Evolutionary conservation across 768 basidiomycete genomes (phyloP), one percentile per base, ranked within the genome.

Genomic region (Sarcodon sp.): DNA sequence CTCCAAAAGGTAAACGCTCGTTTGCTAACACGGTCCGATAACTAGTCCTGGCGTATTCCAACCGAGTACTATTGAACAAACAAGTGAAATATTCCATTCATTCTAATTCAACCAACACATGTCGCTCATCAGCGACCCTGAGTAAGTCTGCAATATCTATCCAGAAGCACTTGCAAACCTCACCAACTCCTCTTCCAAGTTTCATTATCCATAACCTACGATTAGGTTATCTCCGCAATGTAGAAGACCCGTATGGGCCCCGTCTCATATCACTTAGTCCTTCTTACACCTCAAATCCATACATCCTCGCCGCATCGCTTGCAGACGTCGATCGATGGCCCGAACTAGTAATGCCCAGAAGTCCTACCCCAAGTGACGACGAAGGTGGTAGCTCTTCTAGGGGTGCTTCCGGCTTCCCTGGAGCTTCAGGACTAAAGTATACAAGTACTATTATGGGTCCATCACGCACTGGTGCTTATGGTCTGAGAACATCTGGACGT

Each of bases 361-460:
- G 80, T 53, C 89, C 87, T 0, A 76, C 80, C 35, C 69, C 83
- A 36, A 80, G 80, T 48, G 82, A 86, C 47, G 79, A 84, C 50
- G 87, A 87, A 49, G 64, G 63, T 7, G 74, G 76, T 46, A 67
- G 64, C 9, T 69, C 69, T 32, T 50, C 51, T 33, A 63, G 54
- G 12, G 11, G 39, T 13, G 8, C 39, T 13, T 43, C 66, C 60
- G 54, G 73, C 63, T 54, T 72, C 66, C 62, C 76, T 63, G 62
- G 81, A 3, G 59, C 76, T 54, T 62, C 70, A 9, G 58, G 74
- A 11, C 71, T 96, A 53, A 87, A 83, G 58, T 83, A 93, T 62
- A 86, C 88, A 6, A 80, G 84, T 57, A 96, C 93, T 3, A 94
- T 96, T 58, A 81, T 92, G 73, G 88, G 80, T 3, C 68, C 67